Conservation (phyloP, 2,329 filamentous ascomycete species). For the Aspergillus sp. region DNA sequence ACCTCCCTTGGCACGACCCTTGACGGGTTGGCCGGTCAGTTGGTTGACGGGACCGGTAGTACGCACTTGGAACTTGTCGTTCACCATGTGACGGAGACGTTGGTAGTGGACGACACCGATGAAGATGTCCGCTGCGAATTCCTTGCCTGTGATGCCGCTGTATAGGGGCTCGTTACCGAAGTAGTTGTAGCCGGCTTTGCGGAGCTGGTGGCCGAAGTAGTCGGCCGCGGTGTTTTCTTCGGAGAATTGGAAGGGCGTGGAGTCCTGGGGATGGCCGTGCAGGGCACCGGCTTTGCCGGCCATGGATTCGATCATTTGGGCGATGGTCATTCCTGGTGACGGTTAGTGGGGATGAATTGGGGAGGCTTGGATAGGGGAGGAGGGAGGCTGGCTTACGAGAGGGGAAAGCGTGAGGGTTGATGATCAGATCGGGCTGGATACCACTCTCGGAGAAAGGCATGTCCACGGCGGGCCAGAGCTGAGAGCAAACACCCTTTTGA, state of each 20-base stretch:
- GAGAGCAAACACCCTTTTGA: slow-evolving; percentile 94
- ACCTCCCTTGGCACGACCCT: slow-evolving; percentile 92
- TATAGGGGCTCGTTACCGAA: slow-evolving; percentile 99
- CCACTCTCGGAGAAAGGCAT: slow-evolving; percentile 97
- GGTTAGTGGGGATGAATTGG: slow-evolving; percentile 8
- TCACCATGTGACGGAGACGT: slow-evolving; percentile 97
- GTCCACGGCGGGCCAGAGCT: slow-evolving; percentile 90
- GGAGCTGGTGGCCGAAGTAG: slow-evolving; percentile 93
- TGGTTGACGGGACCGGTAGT: slow-evolving; percentile 91
- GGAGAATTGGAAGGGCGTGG: slow-evolving; percentile 90
- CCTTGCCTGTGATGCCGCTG: slow-evolving; percentile 91
- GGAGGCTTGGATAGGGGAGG: neutral
- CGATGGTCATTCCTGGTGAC: slow-evolving; percentile 78
- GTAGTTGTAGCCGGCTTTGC: slow-evolving; percentile 95
- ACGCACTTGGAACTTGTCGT: slow-evolving; percentile 98
- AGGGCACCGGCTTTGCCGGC: slow-evolving; percentile 93
- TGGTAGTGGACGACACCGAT: slow-evolving; percentile 98
- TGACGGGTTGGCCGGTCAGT: slow-evolving; percentile 93
- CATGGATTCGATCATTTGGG: slow-evolving; percentile 97
- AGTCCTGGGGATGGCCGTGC: slow-evolving; percentile 94
- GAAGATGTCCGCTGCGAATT: slow-evolving; percentile 93
- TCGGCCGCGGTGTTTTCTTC: slow-evolving; percentile 90
- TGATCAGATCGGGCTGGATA: slow-evolving; percentile 96
- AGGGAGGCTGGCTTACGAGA: slow-evolving; percentile 60
- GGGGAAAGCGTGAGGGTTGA: slow-evolving; percentile 98